Base-by-base conservation (phyloP, 2,329 filamentous ascomycete species). In the Eurotiales sp. region DNA sequence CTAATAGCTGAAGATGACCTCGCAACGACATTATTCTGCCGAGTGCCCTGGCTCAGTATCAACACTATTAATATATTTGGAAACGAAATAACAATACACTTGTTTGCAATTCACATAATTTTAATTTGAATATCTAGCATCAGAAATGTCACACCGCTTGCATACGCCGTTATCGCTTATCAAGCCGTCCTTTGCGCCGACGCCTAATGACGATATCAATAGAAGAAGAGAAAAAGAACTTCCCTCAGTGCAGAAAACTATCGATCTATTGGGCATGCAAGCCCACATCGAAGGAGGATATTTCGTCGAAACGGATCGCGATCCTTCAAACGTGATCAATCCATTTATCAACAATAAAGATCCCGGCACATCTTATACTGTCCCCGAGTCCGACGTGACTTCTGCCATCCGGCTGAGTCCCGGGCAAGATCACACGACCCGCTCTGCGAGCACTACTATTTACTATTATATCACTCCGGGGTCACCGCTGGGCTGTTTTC, bases 241-340 rank as follows among this genome's bases (percentile, higher is more conserved):
- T 8, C 54, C 65, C 22, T 46, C 51, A 30, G 66, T 75, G 44
- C 60, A 65, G 49, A 51, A 56, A 15, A 63, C 75, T 27, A 75
- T 80, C 60, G 52, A 59, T 30, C 57, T 69, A 17, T 74, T 86
- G 44, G 59, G 69, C 19, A 73, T 85, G 22, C 62, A 71, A 43
- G 69, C 74, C 8, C 82, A 87, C 65, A 75, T 81, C 39, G 83
- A 86, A 69, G 83, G 84, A 47, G 83, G 83, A 41, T 86, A 83
- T 69, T 87, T 80, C 59, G 68, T 67, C 56, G 80, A 85, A 63
- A 87, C 82, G 1, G 81, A 87, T 66, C 73, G 77, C 50, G 73
- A 78, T 55, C 58, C 71, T 2, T 67, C 70, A 12, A 71, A 72
- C 2, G 70, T 87, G 15, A 75, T 81, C 0, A 83, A 82, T 23